Base-by-base conservation (phyloP, 192 early-diverging fungal species). In the Podochytrium sp. region DNA sequence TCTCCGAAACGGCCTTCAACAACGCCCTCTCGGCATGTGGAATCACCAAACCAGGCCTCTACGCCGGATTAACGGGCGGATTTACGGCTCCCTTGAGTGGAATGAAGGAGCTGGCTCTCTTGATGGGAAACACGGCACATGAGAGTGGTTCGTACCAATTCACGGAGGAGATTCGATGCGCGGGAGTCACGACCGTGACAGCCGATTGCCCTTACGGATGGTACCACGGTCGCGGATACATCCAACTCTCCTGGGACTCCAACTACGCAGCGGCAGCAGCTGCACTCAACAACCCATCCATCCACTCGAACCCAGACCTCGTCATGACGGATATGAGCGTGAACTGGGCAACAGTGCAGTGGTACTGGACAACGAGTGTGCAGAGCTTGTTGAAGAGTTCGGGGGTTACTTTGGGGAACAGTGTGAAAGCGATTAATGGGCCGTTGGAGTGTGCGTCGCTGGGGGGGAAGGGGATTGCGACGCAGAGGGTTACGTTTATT, bases 141-240 rank as follows among this genome's bases (percentile, higher is more conserved):
- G 69, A 71, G 56, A 30, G 37, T n/a, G 69, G 41, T 25, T 12
- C 20, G 20, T 65, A 25, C 63, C 1, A 47, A 6, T 60, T 42
- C 56, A 57, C 56, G 23, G 63, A 65, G 32, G 63, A 65, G 33
- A 65, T 65, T 35, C 7, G 6, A 29, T 65, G 63, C 38, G 33
- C 20, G n/a, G 63, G 63, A 20, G 63, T 65, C 41, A 65, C 40
- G 1, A 6, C 20, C 7, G 41, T 16, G 10, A 65, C 63, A 7
- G 18, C 1, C n/a, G 43, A 65, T 12, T 71, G 69, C 56, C 53
- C 69, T 23, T 57, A 60, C 20, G 69, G 69, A 40, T 40, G n/a
- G 34, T 71, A 59, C 69, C 52, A 71, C 56, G 69, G 69, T 20
- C 69, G 69, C 30, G 69, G 69, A 32, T 71, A 42, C 32, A 57